phyloP scores from a whole-genome alignment of 192 early-diverging fungal species.

The Dimargaris verticillata region DNA sequence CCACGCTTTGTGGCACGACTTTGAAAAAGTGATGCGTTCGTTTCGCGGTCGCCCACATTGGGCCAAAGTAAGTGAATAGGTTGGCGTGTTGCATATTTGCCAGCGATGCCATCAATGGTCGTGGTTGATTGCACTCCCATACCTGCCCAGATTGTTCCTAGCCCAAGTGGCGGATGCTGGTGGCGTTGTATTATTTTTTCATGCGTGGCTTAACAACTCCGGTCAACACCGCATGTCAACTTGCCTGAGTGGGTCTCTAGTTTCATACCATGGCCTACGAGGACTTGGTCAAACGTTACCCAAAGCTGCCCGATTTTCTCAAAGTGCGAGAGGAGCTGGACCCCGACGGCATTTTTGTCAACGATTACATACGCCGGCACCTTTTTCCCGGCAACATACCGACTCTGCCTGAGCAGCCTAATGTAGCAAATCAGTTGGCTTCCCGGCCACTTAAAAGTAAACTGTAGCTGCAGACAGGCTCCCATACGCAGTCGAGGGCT shows the following conservation, averaged over 20 bases:
- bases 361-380: conserved; percentile 48
- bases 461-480: background rate
- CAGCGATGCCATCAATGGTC: background rate
- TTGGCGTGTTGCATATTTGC: too few relatives aligned
- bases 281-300: conserved; percentile 38
- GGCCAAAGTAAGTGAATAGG: conserved; percentile 35
- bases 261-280: conserved; percentile 37
- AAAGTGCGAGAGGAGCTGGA: conserved; percentile 36
- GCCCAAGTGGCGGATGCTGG: background rate
- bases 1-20: conserved; percentile 50
- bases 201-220: background rate
- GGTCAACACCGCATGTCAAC: background rate
- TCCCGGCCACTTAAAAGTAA: background rate
- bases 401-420: background rate
- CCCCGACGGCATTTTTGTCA: conserved; percentile 51
- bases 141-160: background rate
- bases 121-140: background rate
- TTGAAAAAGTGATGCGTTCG: conserved; percentile 52
- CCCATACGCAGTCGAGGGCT: too few relatives aligned
- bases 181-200: background rate
- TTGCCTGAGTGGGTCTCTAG: conserved; percentile 8
- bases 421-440: background rate
- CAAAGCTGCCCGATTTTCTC: conserved; percentile 40
- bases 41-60: conserved; percentile 55
- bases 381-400: conserved; percentile 16